These are phyloP conservation scores for Wickerhamomyces bisporus DNA, from an alignment of 805 yeast species.

Conservation along the genomic window DNA sequence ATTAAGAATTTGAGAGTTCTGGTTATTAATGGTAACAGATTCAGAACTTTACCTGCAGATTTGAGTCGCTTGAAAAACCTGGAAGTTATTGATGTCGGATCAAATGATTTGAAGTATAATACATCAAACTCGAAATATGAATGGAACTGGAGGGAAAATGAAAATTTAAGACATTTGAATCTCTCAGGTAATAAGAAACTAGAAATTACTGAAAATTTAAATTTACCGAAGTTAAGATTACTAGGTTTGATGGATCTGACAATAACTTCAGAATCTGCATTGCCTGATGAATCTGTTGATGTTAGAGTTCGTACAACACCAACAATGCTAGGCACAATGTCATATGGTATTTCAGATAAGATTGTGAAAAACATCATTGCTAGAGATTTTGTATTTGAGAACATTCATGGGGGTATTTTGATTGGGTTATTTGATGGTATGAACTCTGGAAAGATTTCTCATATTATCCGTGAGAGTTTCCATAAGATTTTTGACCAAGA, in stretches of 20 bases:
- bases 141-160: constrained; percentile 95
- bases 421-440: constrained; percentile 83
- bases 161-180: constrained; percentile 70
- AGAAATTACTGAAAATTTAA: constrained; percentile 80
- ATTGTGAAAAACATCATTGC: constrained; percentile 69
- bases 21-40: constrained; percentile 75
- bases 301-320: constrained; percentile 89
- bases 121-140: constrained; percentile 93
- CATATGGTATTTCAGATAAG: constrained; percentile 89
- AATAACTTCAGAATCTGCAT: constrained; percentile 66
- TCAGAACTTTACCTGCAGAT: constrained; percentile 86
- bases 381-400: constrained; percentile 82
- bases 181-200: constrained; percentile 90
- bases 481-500: constrained; percentile 66
- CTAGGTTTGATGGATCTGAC: constrained; percentile 95
- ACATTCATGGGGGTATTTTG: constrained; percentile 76
- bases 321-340: constrained; percentile 65
- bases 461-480: constrained; percentile 66
- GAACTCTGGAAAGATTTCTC: constrained; percentile 61
- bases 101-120: constrained; percentile 85
- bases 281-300: constrained; percentile 82
- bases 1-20: constrained; percentile 55
- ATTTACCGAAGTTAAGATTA: constrained; percentile 64
- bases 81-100: constrained; percentile 81
- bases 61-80: constrained; percentile 61